Evolutionary conservation across 2,329 filamentous ascomycete species (phyloP).

Genomic region (Ophiostoma angusticollis): DNA sequence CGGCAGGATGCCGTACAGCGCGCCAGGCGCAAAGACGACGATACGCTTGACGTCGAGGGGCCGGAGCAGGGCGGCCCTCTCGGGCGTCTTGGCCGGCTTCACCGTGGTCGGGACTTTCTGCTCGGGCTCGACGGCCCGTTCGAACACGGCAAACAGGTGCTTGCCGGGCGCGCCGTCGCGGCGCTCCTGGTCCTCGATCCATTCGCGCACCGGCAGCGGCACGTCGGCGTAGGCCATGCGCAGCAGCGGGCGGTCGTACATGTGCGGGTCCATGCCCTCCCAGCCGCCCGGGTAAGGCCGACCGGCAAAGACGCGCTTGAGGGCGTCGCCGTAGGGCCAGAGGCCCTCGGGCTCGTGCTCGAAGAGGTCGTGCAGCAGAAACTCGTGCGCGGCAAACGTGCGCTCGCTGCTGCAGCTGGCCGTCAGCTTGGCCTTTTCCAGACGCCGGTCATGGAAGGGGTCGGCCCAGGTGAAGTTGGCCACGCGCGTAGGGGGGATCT

Average conservation of each 20-base stretch:
- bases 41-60: slow-evolving; percentile 23
- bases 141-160: slow-evolving; percentile 30
- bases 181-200: slow-evolving; percentile 33
- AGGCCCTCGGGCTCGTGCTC: slow-evolving; percentile 26
- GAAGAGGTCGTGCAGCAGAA: slow-evolving; percentile 30
- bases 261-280: slow-evolving; percentile 39
- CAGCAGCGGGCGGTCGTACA: slow-evolving; percentile 33
- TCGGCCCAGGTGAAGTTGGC: slow-evolving; percentile 29
- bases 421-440: slow-evolving; percentile 20
- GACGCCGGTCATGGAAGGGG: slow-evolving; percentile 23
- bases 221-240: slow-evolving; percentile 33
- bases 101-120: slow-evolving; percentile 27
- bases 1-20: slow-evolving; percentile 35
- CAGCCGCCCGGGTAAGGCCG: slow-evolving; percentile 38
- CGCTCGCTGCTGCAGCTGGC: slow-evolving; percentile 23
- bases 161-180: slow-evolving; percentile 17
- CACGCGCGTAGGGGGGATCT: slow-evolving; percentile 24
- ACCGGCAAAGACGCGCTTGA: slow-evolving; percentile 27
- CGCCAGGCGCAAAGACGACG: slow-evolving; percentile 40
- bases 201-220: slow-evolving; percentile 31
- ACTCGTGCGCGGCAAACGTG: slow-evolving; percentile 28
- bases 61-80: slow-evolving; percentile 18
- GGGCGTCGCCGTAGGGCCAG: slow-evolving; percentile 25
- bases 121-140: slow-evolving; percentile 25
- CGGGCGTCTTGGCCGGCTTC: slow-evolving; percentile 17